Percentiles rank a stretch among this genome's conserved stretches.
Conservation (phyloP, 2,329 filamentous ascomycete genomes). For the Phoma sp. region DNA sequence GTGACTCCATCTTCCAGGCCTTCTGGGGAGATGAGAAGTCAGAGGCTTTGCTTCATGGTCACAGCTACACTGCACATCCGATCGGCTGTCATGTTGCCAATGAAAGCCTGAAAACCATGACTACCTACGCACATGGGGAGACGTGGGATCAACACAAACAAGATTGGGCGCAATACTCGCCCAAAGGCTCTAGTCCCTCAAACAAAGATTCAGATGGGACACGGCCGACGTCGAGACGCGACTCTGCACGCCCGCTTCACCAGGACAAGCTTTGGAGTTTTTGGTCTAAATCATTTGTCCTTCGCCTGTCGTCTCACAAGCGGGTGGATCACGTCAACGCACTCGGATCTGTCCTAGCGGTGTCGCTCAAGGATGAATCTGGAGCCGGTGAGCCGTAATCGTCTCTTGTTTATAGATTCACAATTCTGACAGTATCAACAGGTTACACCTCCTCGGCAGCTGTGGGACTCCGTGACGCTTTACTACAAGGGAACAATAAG, state of each 20-base stretch:
- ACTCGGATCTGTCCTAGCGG: constrained; percentile 75
- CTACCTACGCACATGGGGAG: neutral
- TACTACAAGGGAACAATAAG: constrained; percentile 49
- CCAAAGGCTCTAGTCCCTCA: no score
- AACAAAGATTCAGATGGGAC: no score
- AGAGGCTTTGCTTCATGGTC: constrained; percentile 80
- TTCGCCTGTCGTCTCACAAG: constrained; percentile 61
- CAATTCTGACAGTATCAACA: constrained; percentile 16
- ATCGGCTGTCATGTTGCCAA: constrained; percentile 80
- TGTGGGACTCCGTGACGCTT: constrained; percentile 57
- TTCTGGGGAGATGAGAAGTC: constrained; percentile 76
- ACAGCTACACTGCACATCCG: constrained; percentile 86
- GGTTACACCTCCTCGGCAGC: constrained; percentile 65
- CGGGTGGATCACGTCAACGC: constrained; percentile 72
- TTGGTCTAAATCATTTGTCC: constrained; percentile 69
- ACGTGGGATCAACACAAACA: constrained; percentile 18
- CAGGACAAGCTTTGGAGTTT: constrained; percentile 64
- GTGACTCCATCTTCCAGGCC: constrained; percentile 72
- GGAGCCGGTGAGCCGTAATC: constrained; percentile 50
- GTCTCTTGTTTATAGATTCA: neutral
- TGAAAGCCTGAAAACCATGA: constrained; percentile 67
- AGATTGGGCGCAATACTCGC: neutral
- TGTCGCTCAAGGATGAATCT: constrained; percentile 60
- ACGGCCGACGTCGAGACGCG: no score
- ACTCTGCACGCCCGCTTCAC: neutral